Evolutionary conservation across 2,329 filamentous ascomycete genomes (phyloP).

Genomic region (Neoarthrinium moseri): DNA sequence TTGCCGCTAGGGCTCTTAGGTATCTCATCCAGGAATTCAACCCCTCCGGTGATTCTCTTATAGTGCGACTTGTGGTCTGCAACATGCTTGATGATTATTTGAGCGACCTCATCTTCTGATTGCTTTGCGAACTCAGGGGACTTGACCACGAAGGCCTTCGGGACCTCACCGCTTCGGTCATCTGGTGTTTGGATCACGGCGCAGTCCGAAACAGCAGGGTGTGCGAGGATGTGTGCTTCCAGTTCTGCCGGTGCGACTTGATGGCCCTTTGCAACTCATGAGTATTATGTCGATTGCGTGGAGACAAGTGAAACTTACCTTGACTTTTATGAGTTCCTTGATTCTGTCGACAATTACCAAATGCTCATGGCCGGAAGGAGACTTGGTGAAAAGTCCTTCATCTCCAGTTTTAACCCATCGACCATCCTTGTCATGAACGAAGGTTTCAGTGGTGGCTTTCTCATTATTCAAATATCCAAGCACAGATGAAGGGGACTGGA

Average conservation of each 20-base stretch:
- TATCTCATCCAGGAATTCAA: constrained; percentile 55
- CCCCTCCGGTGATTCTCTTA: constrained; percentile 53
- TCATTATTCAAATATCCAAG: constrained; percentile 86
- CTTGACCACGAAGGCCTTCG: constrained; percentile 64
- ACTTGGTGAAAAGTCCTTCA: constrained; percentile 68
- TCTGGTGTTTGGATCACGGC: constrained; percentile 73
- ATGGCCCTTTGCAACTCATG: constrained; percentile 47
- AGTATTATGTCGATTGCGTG: not conserved
- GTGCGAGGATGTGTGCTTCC: constrained; percentile 75
- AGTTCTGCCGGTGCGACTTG: constrained; percentile 85
- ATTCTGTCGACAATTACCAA: constrained; percentile 78
- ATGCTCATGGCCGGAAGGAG: constrained; percentile 70
- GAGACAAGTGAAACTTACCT: constrained; percentile 34
- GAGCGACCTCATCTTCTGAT: constrained; percentile 33
- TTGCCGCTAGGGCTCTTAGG: constrained; percentile 66
- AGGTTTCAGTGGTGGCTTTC: constrained; percentile 78
- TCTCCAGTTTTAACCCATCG: constrained; percentile 83
- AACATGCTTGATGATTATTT: constrained; percentile 52
- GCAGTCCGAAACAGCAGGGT: constrained; percentile 71
- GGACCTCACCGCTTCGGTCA: constrained; percentile 61
- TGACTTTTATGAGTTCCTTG: constrained; percentile 48
- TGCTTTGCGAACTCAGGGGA: constrained; percentile 31
- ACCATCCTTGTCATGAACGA: constrained; percentile 62
- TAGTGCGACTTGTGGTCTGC: constrained; percentile 55
- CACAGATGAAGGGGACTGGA: constrained; percentile 74